A percentile compares a stretch with the other conserved stretches of the same genome.
Conservation (phyloP, 768 basidiomycete species). For the Cyclocybe cylindracea region DNA sequence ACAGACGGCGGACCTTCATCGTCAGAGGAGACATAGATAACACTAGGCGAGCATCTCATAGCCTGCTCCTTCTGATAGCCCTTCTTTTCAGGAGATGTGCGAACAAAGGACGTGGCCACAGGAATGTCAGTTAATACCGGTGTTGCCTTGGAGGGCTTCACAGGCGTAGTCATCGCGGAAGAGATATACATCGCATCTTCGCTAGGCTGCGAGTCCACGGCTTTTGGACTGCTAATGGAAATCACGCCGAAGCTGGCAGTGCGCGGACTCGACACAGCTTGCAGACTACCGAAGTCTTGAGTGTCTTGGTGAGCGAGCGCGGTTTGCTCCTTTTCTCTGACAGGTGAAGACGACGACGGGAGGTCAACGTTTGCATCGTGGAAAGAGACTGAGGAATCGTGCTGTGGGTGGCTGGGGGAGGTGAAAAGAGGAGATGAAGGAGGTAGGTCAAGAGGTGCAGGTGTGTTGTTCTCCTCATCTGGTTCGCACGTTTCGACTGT, state of each 20-base stretch:
- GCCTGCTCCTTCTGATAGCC: not conserved
- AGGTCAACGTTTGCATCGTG: not conserved
- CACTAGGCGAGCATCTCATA: not conserved
- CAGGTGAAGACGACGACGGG: not conserved
- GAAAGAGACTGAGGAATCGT: not conserved
- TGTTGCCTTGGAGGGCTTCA: not conserved
- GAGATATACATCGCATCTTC: not conserved
- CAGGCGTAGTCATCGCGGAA: not conserved
- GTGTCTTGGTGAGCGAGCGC: too few species aligned
- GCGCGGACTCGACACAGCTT: too few species aligned
- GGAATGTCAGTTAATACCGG: not conserved
- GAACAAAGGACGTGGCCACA: not conserved
- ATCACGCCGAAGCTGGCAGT: too few species aligned
- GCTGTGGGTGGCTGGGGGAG: slow-evolving; percentile 1
- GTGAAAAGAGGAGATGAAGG: slow-evolving; percentile 6
- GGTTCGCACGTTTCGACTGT: not conserved
- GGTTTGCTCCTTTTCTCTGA: not conserved
- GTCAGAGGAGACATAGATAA: slow-evolving; percentile 5
- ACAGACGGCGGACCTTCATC: not conserved
- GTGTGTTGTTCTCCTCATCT: not conserved
- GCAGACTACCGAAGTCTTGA: too few species aligned
- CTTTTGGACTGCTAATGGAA: not conserved
- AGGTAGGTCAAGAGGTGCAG: not conserved
- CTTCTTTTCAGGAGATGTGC: slow-evolving; percentile 1
- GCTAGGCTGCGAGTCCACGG: not conserved